These are phyloP conservation scores for Xylaria sp. DNA, from an alignment of 2,329 filamentous ascomycete species.

Conservation along the genomic window DNA sequence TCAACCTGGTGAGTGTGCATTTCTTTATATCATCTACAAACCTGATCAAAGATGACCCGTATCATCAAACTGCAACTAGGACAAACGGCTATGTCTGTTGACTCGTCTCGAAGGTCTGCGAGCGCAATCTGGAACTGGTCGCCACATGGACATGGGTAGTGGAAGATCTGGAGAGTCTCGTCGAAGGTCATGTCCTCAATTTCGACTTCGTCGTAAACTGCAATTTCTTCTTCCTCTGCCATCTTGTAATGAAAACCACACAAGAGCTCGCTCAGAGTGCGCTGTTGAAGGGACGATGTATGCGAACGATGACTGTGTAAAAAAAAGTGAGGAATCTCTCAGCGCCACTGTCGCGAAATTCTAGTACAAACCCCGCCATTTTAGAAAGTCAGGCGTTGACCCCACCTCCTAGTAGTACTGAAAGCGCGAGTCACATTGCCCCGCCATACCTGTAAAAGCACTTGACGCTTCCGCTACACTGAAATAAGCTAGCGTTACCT, in stretches of 20 bases:
- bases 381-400: constrained; percentile 6
- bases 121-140: constrained; percentile 94
- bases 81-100: constrained; percentile 91
- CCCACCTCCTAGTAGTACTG: not conserved
- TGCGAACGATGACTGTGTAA: not conserved
- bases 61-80: constrained; percentile 99
- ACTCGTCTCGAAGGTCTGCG: constrained; percentile 84
- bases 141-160: constrained; percentile 96
- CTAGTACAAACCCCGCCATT: constrained; percentile 30
- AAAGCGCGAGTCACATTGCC: too few species aligned
- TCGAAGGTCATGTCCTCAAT: constrained; percentile 99
- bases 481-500: not conserved
- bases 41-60: constrained; percentile 88
- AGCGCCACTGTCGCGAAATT: constrained; percentile 34
- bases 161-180: constrained; percentile 83
- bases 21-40: constrained; percentile 56
- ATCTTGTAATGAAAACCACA: constrained; percentile 50
- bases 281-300: not conserved
- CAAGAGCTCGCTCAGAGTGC: not conserved
- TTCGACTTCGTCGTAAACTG: constrained; percentile 97
- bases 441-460: not conserved
- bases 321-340: constrained; percentile 3
- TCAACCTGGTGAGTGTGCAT: not conserved
- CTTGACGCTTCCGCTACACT: not conserved
- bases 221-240: constrained; percentile 69